A percentile compares a stretch with the other conserved stretches of the same genome.
phyloP scores from a whole-genome alignment of 2,329 filamentous ascomycete genomes.

The Sarocladiaceae sp. region DNA sequence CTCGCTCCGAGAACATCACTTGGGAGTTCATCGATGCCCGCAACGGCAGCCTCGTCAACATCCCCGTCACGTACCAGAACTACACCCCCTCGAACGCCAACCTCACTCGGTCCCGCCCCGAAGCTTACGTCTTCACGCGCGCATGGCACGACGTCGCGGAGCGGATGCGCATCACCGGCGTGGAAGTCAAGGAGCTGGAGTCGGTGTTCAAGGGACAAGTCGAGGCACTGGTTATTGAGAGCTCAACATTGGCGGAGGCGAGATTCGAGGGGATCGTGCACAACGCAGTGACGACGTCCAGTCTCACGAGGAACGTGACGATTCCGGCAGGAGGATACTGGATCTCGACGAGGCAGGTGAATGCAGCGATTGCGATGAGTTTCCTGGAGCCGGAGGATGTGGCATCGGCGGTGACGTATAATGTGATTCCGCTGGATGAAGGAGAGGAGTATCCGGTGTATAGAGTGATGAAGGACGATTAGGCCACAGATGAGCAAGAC shows the following conservation, averaged over 20 bases:
- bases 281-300: conserved; percentile 16
- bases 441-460: conserved; percentile 4
- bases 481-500: too few species aligned
- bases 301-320: not conserved
- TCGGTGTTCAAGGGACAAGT: conserved; percentile 19
- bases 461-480: not conserved
- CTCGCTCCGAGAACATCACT: conserved; percentile 14
- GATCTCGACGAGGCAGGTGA: conserved; percentile 3
- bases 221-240: conserved; percentile 19
- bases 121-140: conserved; percentile 22
- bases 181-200: conserved; percentile 18
- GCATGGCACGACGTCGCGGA: conserved; percentile 22
- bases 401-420: not conserved
- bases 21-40: conserved; percentile 21
- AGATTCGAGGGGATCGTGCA: conserved; percentile 22
- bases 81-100: conserved; percentile 21
- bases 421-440: not conserved
- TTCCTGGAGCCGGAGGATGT: conserved; percentile 3
- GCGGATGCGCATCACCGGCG: conserved; percentile 18
- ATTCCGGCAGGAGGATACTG: not conserved
- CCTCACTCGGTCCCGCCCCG: conserved; percentile 21
- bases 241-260: conserved; percentile 12
- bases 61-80: conserved; percentile 22
- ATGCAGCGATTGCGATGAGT: not conserved
- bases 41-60: conserved; percentile 20